Percentiles rank a stretch among this genome's conserved stretches.
phyloP scores from a whole-genome alignment of 2,329 filamentous ascomycete genomes.

The Bisporella sp. region DNA sequence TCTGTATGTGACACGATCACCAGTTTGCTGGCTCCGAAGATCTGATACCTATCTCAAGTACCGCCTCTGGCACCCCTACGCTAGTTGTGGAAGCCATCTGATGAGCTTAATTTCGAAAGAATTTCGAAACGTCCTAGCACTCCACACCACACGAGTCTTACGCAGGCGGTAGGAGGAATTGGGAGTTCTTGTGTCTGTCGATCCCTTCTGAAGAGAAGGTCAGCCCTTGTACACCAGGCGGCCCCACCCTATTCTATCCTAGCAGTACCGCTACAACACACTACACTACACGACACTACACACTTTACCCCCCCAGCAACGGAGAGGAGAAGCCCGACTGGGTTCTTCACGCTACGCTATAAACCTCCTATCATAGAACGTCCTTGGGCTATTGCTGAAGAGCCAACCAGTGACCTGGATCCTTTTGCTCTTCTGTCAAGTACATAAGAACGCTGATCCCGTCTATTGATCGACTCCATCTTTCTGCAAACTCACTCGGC shows the following conservation, averaged over 20 bases:
- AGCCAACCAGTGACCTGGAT: background rate
- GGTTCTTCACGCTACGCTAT: no score
- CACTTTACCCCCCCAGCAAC: background rate
- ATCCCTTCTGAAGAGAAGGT: background rate
- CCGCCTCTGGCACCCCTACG: constrained; percentile 1
- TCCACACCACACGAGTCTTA: background rate
- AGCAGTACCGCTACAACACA: background rate
- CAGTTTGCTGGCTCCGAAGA: constrained; percentile 14
- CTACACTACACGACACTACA: background rate
- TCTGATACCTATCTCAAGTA: constrained; percentile 12
- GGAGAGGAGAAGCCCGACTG: no score
- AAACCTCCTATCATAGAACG: no score
- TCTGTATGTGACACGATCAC: constrained; percentile 7
- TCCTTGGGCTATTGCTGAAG: no score
- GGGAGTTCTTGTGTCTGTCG: background rate
- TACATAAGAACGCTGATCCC: constrained; percentile 30
- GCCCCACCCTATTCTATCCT: background rate
- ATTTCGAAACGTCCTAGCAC: background rate
- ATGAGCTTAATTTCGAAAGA: background rate
- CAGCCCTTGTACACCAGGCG: background rate
- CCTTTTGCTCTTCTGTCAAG: constrained; percentile 2
- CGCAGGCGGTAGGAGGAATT: background rate
- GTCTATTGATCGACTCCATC: constrained; percentile 18
- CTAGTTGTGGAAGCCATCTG: background rate
- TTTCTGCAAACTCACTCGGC: constrained; percentile 14